Base-by-base conservation (phyloP, 169 alveolate genomes). In the Theileria parva region DNA sequence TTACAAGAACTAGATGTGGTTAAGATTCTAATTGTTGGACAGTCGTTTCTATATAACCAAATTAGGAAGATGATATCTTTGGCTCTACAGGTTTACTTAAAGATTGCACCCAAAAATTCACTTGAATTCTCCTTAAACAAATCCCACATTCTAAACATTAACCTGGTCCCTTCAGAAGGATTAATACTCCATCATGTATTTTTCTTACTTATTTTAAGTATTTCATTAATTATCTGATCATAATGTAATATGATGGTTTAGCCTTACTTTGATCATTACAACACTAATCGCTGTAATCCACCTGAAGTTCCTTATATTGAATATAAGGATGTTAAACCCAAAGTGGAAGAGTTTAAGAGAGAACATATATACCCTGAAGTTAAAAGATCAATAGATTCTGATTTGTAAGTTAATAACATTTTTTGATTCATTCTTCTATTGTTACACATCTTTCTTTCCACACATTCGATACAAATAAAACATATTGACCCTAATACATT, bases 41-140 rank as follows among this genome's bases (percentile, higher is more conserved):
- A 93, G 74, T 93, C 96, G 55, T 93, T 93, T 61, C 69, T 93
- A 63, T 85, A 88, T 81, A 92, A 93, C 76, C 96, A 93, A 79
- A 93, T 93, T 23, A 85, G 96, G 77, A 93, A 93, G 75, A 93
- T 93, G 95, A 63, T 93, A 5, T 79, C 92, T 8, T 69, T 93
- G 68, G 93, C 93, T 21, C 80, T 86, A 27, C 95, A 92, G 59
- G 89, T 84, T 9, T 93, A 81, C 77, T 77, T 92, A 25, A 91
- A 89, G 15, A 86, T 88, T n/a, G 95, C 96, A 17, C 93, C 95
- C 28, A 23, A 53, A 13, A 68, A 74, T 65, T 87, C 95, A 37
- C 86, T 93, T 32, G 59, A 69, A 70, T 89, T 85, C 64, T 66
- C 94, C 39, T 81, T 90, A 19, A 60, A 74, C 23, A 74, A 72